These are phyloP conservation scores for Ceratobasidium sp. DNA, from an alignment of 1,284 basidiomycete genomes.

Conservation along the genomic window DNA sequence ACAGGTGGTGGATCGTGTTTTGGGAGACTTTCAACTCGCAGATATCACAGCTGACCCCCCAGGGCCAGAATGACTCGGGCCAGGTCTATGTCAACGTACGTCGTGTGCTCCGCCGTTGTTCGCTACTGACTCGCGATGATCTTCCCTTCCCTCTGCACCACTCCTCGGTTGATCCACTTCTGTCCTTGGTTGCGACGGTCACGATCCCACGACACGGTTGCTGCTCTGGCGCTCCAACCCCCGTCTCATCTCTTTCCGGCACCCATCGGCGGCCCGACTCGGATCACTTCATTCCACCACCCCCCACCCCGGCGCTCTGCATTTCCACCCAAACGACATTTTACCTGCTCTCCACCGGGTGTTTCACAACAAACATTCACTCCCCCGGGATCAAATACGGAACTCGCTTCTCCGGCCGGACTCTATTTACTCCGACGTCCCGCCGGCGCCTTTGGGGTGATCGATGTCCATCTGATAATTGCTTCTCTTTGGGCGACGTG, in stretches of 20 bases:
- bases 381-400: not conserved
- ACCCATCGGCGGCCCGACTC: conserved; percentile 14
- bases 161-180: not conserved
- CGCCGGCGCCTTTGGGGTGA: too few species aligned
- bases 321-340: not conserved
- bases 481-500: conserved; percentile 6
- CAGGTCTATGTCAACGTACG: conserved; percentile 25
- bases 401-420: conserved; percentile 17
- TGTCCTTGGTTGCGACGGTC: not conserved
- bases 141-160: conserved; percentile 2
- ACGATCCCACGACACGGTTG: not conserved
- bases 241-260: conserved; percentile 24
- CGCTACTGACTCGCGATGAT: not conserved
- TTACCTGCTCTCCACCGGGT: not conserved
- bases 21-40: conserved; percentile 68
- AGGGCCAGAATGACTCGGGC: conserved; percentile 1
- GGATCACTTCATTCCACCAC: conserved; percentile 24
- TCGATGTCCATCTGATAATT: conserved; percentile 24
- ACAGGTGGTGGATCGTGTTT: conserved; percentile 85
- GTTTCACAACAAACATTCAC: not conserved
- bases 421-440: not conserved
- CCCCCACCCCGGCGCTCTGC: not conserved
- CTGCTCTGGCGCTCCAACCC: not conserved
- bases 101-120: not conserved
- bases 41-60: not conserved